phyloP scores from a whole-genome alignment of 1,284 basidiomycete genomes.

The Ceratorhiza oryzae-sativae region DNA sequence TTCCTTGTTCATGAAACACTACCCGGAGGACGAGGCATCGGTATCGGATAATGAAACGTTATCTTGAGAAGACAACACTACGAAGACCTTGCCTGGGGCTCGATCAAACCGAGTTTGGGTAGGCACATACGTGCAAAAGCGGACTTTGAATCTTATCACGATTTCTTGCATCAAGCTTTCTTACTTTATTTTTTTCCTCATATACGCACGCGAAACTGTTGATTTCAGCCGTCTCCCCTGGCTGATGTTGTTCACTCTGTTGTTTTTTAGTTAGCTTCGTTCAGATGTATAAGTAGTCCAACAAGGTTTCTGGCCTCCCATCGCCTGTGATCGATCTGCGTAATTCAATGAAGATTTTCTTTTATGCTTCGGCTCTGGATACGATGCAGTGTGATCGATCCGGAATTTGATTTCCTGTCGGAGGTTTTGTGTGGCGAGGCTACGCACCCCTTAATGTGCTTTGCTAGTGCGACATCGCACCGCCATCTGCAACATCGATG shows the following conservation, averaged over 20 bases:
- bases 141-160: conserved; percentile 38
- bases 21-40: conserved; percentile 16
- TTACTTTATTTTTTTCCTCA: conserved; percentile 33
- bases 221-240: conserved; percentile 16
- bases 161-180: conserved; percentile 17
- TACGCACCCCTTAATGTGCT: not conserved
- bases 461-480: not conserved
- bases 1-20: conserved; percentile 39
- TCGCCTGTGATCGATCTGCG: conserved; percentile 9
- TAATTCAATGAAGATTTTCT: not conserved
- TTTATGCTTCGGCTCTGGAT: not conserved
- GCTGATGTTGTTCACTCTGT: not conserved
- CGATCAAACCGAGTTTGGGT: conserved; percentile 22
- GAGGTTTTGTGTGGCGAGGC: not conserved
- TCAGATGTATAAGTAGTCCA: conserved; percentile 19
- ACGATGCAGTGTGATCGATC: not conserved
- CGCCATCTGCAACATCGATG: not conserved
- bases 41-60: conserved; percentile 31
- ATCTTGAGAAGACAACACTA: conserved; percentile 2
- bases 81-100: conserved; percentile 17
- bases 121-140: conserved; percentile 18
- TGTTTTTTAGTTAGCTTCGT: conserved; percentile 18
- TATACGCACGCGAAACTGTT: conserved; percentile 2
- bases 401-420: not conserved
- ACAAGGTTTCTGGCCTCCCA: not conserved